Evolutionary conservation across 2,329 filamentous ascomycete species (phyloP), one percentile per base, ranked within the genome.

Genomic region (Penicillium sclerotigenum): DNA sequence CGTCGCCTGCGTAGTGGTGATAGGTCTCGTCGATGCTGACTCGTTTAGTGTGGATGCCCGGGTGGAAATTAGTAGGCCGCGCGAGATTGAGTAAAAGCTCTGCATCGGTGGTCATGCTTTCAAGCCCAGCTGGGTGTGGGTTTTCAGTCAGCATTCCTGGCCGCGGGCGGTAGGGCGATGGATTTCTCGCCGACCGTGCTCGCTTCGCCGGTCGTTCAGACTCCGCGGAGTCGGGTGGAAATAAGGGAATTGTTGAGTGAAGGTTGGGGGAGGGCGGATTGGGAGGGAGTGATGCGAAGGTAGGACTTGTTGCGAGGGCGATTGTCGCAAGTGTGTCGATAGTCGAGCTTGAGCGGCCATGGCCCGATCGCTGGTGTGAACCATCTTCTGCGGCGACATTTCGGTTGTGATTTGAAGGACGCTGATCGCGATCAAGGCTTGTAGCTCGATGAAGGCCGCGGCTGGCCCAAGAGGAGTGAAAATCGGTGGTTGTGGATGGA

Each of bases 151-250:
- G 62, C 56, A 62, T 52, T 40, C 60, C 60, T 51, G 60, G 56
- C 55, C 63, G 65, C 54, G 68, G 65, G 61, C 68, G 66, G 60
- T 69, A 59, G 40, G 75, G 79, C 26, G 79, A 78, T 16, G 76
- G 73, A 49, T 80, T 72, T 62, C 81, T 76, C 64, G 86, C 84
- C 41, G 84, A 86, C 59, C 83, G 80, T 47, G 82, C 79, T 40
- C 85, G 80, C 70, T 87, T 87, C 20, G 81, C 71, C 4, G 83
- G 83, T 45, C 81, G 77, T 63, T 84, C 71, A 42, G 67, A 63
- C 34, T 70, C 67, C 42, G 61, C 65, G 46, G 64, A 56, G 47
- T 73, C 66, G 48, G 68, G 47, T 40, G 64, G 69, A 41, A 69
- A 72, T 52, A 70, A 57, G 41, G 70, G 59, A 46, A 66, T 58